A percentile compares a stretch with the other conserved stretches of the same genome.
Conservation (phyloP, 345 rosid genomes). For the Draba incana region DNA sequence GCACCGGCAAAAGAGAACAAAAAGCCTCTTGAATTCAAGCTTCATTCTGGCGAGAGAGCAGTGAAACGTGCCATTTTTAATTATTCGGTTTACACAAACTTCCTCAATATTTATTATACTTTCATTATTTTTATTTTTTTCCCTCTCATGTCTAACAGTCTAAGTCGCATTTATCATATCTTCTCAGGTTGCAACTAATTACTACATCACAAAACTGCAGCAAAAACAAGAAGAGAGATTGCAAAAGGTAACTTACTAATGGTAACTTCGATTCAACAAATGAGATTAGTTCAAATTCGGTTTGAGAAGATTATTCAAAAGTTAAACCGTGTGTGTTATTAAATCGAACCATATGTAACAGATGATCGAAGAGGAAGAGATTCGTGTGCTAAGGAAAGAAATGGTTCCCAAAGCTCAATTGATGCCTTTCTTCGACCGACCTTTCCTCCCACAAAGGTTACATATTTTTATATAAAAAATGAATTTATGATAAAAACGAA, state of each 20-base stretch:
- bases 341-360: constrained; percentile 30
- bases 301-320: background rate
- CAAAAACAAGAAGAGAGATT: constrained; percentile 65
- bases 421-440: constrained; percentile 82
- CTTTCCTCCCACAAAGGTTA: constrained; percentile 81
- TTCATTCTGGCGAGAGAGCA: constrained; percentile 83
- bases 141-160: background rate
- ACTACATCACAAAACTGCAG: constrained; percentile 56
- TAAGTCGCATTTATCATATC: constrained; percentile 1
- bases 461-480: no score
- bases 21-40: constrained; percentile 66
- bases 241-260: constrained; percentile 53
- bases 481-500: no score
- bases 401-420: constrained; percentile 88
- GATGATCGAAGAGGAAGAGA: constrained; percentile 82
- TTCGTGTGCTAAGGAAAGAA: constrained; percentile 69
- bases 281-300: background rate
- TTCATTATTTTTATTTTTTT: background rate
- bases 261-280: no score
- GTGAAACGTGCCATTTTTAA: constrained; percentile 82
- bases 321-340: background rate
- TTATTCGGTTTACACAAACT: constrained; percentile 54
- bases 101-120: background rate
- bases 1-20: constrained; percentile 63
- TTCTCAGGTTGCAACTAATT: constrained; percentile 75